These are phyloP conservation scores for Rhytidhysteron rufulum DNA, from an alignment of 2,329 filamentous ascomycete genomes.

Conservation along the genomic window DNA sequence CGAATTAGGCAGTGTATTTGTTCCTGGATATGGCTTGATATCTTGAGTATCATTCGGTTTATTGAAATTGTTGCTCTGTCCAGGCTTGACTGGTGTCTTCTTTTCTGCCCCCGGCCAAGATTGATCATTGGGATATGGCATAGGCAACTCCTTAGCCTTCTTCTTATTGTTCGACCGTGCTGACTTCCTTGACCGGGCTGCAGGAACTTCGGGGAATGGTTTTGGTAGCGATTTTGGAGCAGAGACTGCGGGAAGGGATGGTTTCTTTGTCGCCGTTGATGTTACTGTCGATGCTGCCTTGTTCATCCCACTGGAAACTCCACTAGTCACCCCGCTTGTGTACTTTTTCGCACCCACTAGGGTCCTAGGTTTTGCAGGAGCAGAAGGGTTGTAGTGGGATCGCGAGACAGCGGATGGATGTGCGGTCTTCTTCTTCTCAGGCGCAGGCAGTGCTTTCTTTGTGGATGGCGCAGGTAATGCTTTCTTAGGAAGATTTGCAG, in stretches of 20 bases:
- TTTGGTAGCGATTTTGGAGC: slow-evolving; percentile 7
- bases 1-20: slow-evolving; percentile 25
- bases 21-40: slow-evolving; percentile 22
- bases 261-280: slow-evolving; percentile 1
- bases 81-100: slow-evolving; percentile 24
- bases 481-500: slow-evolving; percentile 5
- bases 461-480: too few relatives aligned
- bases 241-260: neutral
- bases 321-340: too few relatives aligned
- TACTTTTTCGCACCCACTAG: neutral
- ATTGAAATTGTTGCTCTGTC: slow-evolving; percentile 4
- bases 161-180: neutral
- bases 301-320: too few relatives aligned
- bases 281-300: neutral
- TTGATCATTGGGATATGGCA: slow-evolving; percentile 10
- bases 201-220: slow-evolving; percentile 6
- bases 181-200: slow-evolving; percentile 4
- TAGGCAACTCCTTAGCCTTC: slow-evolving; percentile 9
- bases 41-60: slow-evolving; percentile 6
- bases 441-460: too few relatives aligned
- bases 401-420: too few relatives aligned
- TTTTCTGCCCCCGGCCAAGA: slow-evolving; percentile 15
- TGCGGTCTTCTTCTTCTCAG: too few relatives aligned
- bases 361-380: too few relatives aligned
- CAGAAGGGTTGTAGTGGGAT: too few relatives aligned